These are phyloP conservation scores for Mycena polygramma DNA, from an alignment of 768 basidiomycete species.

Conservation along the genomic window DNA sequence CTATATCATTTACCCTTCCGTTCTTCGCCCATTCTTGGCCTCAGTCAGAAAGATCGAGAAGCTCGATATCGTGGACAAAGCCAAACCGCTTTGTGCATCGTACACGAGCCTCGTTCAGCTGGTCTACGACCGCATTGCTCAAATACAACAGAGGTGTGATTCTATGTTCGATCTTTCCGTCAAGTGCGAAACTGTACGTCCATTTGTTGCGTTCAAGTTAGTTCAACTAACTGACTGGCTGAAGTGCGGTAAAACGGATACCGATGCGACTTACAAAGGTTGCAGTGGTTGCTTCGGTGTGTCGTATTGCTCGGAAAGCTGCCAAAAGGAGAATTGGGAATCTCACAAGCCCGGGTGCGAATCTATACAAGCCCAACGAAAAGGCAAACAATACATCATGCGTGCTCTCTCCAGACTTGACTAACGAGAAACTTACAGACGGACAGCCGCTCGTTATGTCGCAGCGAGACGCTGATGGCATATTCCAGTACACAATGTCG, in stretches of 20 bases:
- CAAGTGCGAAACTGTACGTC: slow-evolving; percentile 28
- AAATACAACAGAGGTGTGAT: slow-evolving; percentile 20
- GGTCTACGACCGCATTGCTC: slow-evolving; percentile 28
- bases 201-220: not conserved
- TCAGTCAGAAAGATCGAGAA: slow-evolving; percentile 19
- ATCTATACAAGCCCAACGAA: slow-evolving; percentile 23
- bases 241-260: slow-evolving; percentile 34
- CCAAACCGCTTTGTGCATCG: slow-evolving; percentile 18
- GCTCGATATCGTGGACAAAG: slow-evolving; percentile 24
- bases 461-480: slow-evolving; percentile 21
- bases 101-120: slow-evolving; percentile 28
- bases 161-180: slow-evolving; percentile 22
- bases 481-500: slow-evolving; percentile 30
- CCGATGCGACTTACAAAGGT: slow-evolving; percentile 26
- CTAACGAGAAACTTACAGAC: too few relatives aligned
- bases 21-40: slow-evolving; percentile 22
- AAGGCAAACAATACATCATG: too few relatives aligned
- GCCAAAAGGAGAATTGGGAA: slow-evolving; percentile 37
- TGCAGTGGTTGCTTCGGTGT: slow-evolving; percentile 36
- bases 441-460: too few relatives aligned
- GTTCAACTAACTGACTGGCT: not conserved
- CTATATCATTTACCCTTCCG: slow-evolving; percentile 34
- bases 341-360: slow-evolving; percentile 30
- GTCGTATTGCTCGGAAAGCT: slow-evolving; percentile 27
- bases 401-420: not conserved